Percentiles rank a stretch among this genome's conserved stretches.
These are phyloP conservation scores for Rhodamnia rubescens DNA, from an alignment of 345 rosid genomes.

Conservation along the genomic window DNA sequence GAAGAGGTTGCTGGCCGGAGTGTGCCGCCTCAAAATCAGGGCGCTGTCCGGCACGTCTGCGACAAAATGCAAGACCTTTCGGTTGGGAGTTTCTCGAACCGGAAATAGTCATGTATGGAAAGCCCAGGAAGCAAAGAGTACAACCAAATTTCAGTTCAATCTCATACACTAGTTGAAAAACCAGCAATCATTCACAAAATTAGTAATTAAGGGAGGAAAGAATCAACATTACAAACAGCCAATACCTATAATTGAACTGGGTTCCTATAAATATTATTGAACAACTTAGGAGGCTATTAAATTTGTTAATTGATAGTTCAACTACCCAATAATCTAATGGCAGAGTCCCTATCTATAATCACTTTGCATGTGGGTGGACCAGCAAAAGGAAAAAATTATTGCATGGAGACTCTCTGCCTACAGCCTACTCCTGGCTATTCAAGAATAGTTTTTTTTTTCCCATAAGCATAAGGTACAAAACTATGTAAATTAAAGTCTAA, in stretches of 20 bases:
- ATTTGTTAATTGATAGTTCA: not conserved
- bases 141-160: not conserved
- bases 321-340: not conserved
- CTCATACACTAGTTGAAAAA: not conserved
- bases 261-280: not conserved
- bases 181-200: not conserved
- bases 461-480: too few relatives aligned
- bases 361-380: not conserved
- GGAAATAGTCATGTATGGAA: not conserved
- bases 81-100: not conserved
- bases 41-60: conserved; percentile 87
- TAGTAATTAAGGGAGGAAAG: not conserved
- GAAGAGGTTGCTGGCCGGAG: conserved; percentile 44
- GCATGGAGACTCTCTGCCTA: not conserved
- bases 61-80: not conserved
- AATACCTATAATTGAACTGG: not conserved
- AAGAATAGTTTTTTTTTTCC: not conserved
- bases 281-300: not conserved
- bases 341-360: not conserved
- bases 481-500: too few relatives aligned
- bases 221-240: not conserved
- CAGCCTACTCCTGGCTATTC: not conserved
- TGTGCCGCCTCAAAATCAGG: conserved; percentile 58
- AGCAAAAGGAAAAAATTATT: not conserved
- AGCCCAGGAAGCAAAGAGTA: too few relatives aligned